Evolutionary conservation across 192 early-diverging fungal species (phyloP), one percentile per base, ranked within the genome.

Genomic region (Radiomyces spectabilis): DNA sequence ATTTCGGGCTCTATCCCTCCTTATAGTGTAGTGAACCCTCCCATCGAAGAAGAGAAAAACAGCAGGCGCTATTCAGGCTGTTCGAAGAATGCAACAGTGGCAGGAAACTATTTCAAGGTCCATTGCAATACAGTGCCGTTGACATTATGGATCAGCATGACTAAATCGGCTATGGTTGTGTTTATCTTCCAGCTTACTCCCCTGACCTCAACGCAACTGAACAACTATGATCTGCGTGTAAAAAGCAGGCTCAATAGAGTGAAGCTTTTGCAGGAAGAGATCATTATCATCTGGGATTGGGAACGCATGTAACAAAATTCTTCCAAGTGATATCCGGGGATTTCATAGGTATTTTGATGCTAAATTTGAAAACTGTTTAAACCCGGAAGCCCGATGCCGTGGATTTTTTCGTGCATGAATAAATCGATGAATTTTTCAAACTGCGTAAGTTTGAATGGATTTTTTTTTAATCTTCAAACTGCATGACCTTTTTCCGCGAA

Each of bases 221-320:
- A 34, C 48, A 63, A 24, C 55, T 49, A 27, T 63, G 61, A 53
- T 43, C 40, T n/a, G n/a, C n/a, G n/a, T n/a, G n/a, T n/a, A n/a
- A n/a, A n/a, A n/a, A n/a, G n/a, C n/a, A n/a, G n/a, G n/a, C 18
- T 27, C 18, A 31, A 43, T 29, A 32, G 43, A 43, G 29, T 27
- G 15, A 46, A 2, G 26, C 44, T 46, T 30, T 26, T 46, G 24
- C 5, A 46, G 24, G 44, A 46, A 46, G 44, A 46, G n/a, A 46
- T n/a, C 44, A 22, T 2, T 46, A 27, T 10, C 44, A 46, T 2
- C 24, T 15, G 30, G 44, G 30, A 46, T 46, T 46, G 24, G 22
- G 0, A 13, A 46, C 4, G 24, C 44, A 29, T 46, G 24, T 10
- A 46, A 46, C 15, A 46, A 29, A 10, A 46, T 46, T 6, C 30